These are phyloP conservation scores for Saturnispora diversa DNA, from an alignment of 805 yeast species.

Conservation along the genomic window DNA sequence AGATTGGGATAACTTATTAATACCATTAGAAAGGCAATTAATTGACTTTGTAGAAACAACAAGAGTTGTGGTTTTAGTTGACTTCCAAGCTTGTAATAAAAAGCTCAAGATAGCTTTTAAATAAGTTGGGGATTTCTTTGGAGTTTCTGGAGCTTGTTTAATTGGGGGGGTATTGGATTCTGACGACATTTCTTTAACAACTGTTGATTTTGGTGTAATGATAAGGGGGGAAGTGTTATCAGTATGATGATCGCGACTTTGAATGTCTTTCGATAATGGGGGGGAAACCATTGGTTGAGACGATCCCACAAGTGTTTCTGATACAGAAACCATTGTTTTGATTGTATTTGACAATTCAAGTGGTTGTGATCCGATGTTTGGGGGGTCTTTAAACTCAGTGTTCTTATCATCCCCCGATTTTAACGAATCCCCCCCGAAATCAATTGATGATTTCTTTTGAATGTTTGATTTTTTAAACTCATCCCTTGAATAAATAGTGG, in stretches of 20 bases:
- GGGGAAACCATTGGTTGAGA: neutral
- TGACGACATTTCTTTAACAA: no score
- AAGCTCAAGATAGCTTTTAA: no score
- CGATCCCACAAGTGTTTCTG: neutral
- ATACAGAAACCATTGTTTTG: neutral
- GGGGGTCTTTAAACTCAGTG: no score
- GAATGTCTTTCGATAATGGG: neutral
- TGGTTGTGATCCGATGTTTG: neutral
- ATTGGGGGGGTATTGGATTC: no score
- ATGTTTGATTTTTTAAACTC: no score
- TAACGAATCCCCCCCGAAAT: no score
- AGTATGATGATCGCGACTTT: neutral
- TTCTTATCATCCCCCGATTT: no score
- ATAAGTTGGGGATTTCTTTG: neutral
- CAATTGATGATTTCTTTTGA: no score
- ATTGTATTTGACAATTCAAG: neutral
- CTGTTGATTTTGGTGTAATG: no score
- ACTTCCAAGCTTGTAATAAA: no score
- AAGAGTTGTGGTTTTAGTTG: neutral
- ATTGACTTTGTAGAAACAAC: neutral
- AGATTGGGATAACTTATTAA: conserved; percentile 4
- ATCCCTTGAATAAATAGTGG: no score
- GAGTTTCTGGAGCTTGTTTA: conserved; percentile 1
- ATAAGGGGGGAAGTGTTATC: conserved; percentile 4
- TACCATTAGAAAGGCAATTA: neutral